These are phyloP conservation scores for Hibiscus tridactylites DNA, from an alignment of 345 rosid species.

Conservation along the genomic window DNA sequence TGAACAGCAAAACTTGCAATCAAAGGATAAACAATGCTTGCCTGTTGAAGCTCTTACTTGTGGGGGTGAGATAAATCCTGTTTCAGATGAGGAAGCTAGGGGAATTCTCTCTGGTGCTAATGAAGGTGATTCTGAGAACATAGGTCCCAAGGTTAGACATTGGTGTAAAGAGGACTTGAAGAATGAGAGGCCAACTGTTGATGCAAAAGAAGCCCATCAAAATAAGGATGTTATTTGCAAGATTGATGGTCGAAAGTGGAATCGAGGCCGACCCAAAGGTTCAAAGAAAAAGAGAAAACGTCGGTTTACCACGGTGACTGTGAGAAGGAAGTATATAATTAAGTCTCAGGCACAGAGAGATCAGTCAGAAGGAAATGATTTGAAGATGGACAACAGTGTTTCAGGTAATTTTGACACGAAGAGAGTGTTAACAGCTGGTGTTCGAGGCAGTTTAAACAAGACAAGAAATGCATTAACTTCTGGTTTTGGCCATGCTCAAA, in stretches of 20 bases:
- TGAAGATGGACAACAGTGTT: slow-evolving; percentile 2
- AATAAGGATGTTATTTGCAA: not conserved
- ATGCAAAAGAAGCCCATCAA: not conserved
- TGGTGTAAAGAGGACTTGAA: slow-evolving; percentile 15
- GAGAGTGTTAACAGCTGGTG: not conserved
- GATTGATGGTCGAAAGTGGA: slow-evolving; percentile 3
- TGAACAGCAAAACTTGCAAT: not conserved
- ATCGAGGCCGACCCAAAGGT: slow-evolving; percentile 19
- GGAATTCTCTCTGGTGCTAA: not conserved
- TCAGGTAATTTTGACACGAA: not conserved
- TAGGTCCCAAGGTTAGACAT: slow-evolving; percentile 4
- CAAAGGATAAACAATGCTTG: not conserved
- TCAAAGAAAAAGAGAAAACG: slow-evolving; percentile 13
- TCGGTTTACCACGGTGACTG: not conserved
- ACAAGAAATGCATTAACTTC: not conserved
- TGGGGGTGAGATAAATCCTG: not conserved
- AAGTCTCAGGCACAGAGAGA: not conserved
- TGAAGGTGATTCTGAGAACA: slow-evolving; percentile 3
- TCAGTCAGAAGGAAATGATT: slow-evolving; percentile 4
- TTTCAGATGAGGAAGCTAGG: not conserved
- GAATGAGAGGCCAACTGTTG: slow-evolving; percentile 3
- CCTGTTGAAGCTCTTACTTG: not conserved
- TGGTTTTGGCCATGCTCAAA: slow-evolving; percentile 9
- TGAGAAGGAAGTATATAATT: slow-evolving; percentile 2
- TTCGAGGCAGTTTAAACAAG: not conserved